These are phyloP conservation scores for Fusarium sp. DNA, from an alignment of 2,329 filamentous ascomycete species.

Conservation along the genomic window DNA sequence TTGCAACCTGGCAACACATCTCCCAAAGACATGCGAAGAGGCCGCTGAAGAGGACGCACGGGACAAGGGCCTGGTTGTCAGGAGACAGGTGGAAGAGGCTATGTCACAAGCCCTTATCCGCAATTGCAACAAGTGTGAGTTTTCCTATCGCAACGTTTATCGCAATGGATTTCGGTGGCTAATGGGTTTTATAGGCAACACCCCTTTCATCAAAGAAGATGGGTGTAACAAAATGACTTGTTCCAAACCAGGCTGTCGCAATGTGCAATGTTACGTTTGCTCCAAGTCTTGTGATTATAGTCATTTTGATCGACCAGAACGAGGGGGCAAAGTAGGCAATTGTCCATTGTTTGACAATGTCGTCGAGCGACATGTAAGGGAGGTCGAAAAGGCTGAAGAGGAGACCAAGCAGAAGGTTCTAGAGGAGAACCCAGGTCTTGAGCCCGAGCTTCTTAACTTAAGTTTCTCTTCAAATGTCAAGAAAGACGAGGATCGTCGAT, in stretches of 20 bases:
- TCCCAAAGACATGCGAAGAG: slow-evolving; percentile 78
- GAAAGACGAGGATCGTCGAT: slow-evolving; percentile 54
- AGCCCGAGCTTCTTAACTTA: slow-evolving; percentile 67
- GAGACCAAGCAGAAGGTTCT: slow-evolving; percentile 65
- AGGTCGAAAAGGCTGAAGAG: slow-evolving; percentile 71
- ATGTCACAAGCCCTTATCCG: slow-evolving; percentile 84
- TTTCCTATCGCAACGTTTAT: background rate
- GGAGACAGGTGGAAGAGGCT: slow-evolving; percentile 81
- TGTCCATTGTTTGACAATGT: slow-evolving; percentile 76
- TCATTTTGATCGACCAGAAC: slow-evolving; percentile 71
- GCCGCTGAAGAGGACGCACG: slow-evolving; percentile 68
- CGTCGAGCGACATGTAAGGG: slow-evolving; percentile 69
- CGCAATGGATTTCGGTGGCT: slow-evolving; percentile 20
- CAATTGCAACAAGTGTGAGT: slow-evolving; percentile 73
- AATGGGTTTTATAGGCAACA: slow-evolving; percentile 59
- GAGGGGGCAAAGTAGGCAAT: slow-evolving; percentile 62
- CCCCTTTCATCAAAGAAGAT: slow-evolving; percentile 80
- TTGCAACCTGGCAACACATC: slow-evolving; percentile 75
- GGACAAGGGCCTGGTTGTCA: slow-evolving; percentile 69
- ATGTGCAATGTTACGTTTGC: slow-evolving; percentile 77
- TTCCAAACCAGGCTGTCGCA: slow-evolving; percentile 61
- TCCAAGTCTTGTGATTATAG: slow-evolving; percentile 72
- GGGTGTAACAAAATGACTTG: slow-evolving; percentile 91
- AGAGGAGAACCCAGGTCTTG: slow-evolving; percentile 70
- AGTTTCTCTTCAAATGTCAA: slow-evolving; percentile 66